These are phyloP conservation scores for Piper longum DNA, from an alignment of 164 flowering plant genomes.

Conservation along the genomic window DNA sequence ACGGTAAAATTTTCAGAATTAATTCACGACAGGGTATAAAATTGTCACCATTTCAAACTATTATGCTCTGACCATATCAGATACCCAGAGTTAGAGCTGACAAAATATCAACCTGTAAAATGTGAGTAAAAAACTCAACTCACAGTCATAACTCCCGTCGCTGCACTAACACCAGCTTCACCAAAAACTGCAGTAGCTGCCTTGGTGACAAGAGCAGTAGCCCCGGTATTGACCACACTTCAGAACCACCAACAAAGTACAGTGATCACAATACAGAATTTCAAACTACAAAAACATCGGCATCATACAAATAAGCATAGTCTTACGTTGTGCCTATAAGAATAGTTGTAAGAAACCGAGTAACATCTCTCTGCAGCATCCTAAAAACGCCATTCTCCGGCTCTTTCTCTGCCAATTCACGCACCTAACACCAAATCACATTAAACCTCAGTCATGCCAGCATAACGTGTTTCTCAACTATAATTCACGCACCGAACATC, in stretches of 20 bases:
- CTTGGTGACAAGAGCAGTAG: constrained; percentile 97
- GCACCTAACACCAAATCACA: constrained; percentile 38
- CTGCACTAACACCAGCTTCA: constrained; percentile 96
- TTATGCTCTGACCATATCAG: neutral
- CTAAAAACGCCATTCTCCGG: constrained; percentile 84
- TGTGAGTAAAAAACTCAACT: neutral
- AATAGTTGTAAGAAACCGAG: constrained; percentile 92
- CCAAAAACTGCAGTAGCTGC: constrained; percentile 95
- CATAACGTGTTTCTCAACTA: neutral
- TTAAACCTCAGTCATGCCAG: neutral
- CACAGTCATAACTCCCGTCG: constrained; percentile 85
- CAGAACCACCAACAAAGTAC: constrained; percentile 7
- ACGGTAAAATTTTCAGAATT: too few species aligned
- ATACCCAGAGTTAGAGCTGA: neutral
- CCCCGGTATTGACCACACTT: constrained; percentile 94
- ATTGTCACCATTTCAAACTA: too few species aligned
- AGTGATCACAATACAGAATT: neutral
- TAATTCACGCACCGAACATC: neutral
- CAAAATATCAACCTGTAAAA: neutral
- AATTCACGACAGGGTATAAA: too few species aligned
- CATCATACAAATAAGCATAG: neutral
- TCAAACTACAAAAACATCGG: constrained; percentile 1
- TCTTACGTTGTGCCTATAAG: constrained; percentile 97
- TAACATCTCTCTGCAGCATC: constrained; percentile 90
- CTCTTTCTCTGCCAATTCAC: constrained; percentile 96